These are phyloP conservation scores for Sporisorium scitamineum DNA, from an alignment of 1,284 basidiomycete genomes.

Conservation along the genomic window DNA sequence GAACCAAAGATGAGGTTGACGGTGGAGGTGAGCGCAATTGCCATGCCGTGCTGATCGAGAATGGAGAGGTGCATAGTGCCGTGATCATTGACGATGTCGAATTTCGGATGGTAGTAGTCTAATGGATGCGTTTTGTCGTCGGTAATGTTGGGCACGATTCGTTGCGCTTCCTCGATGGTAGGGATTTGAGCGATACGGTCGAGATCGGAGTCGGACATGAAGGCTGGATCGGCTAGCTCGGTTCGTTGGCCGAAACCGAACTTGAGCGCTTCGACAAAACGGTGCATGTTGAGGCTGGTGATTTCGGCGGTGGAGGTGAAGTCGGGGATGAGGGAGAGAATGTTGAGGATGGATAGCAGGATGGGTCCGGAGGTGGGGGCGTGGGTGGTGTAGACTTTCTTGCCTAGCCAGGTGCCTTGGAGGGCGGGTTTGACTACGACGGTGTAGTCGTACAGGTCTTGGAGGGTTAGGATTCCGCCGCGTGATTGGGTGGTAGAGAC, in stretches of 20 bases:
- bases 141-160: constrained; percentile 64
- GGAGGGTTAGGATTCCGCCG: constrained; percentile 82
- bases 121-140: constrained; percentile 60
- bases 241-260: constrained; percentile 70
- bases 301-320: constrained; percentile 14
- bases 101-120: constrained; percentile 70
- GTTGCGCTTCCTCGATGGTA: constrained; percentile 55
- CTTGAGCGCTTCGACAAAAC: constrained; percentile 70
- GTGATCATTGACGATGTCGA: constrained; percentile 65
- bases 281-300: constrained; percentile 66
- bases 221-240: constrained; percentile 71
- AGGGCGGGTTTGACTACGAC: constrained; percentile 79
- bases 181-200: constrained; percentile 31
- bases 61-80: constrained; percentile 71
- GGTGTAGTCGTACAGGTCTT: constrained; percentile 79
- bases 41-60: constrained; percentile 69
- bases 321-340: constrained; percentile 51
- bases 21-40: constrained; percentile 71
- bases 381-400: constrained; percentile 84
- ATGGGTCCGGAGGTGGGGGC: constrained; percentile 68
- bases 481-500: constrained; percentile 75
- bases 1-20: constrained; percentile 71
- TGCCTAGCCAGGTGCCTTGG: constrained; percentile 80
- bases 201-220: constrained; percentile 57
- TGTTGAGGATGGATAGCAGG: constrained; percentile 66